phyloP scores from a whole-genome alignment of 352 stramenopile species.

The Phytopythium oedochilum region DNA sequence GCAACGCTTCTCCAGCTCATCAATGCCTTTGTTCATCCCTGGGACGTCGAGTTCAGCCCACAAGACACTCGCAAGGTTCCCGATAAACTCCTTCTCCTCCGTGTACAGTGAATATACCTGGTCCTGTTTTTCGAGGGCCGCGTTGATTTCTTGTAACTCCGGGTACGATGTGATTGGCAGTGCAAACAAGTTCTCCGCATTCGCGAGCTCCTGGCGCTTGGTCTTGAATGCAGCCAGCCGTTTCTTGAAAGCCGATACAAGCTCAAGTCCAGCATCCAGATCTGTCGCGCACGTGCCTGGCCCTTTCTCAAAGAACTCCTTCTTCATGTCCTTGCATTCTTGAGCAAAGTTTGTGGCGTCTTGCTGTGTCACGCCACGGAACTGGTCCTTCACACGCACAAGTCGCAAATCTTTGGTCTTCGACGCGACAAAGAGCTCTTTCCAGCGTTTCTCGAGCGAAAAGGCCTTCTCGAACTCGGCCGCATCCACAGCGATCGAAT shows the following conservation, averaged over 20 bases:
- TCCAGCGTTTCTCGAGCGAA: slow-evolving; percentile 82
- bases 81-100: slow-evolving; percentile 93
- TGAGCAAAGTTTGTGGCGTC: slow-evolving; percentile 86
- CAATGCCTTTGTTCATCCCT: slow-evolving; percentile 89
- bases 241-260: slow-evolving; percentile 85
- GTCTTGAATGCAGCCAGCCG: slow-evolving; percentile 72
- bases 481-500: slow-evolving; percentile 71
- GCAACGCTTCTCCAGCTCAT: slow-evolving; percentile 91
- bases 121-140: slow-evolving; percentile 86
- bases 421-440: slow-evolving; percentile 64
- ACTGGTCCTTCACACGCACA: slow-evolving; percentile 93
- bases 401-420: slow-evolving; percentile 94
- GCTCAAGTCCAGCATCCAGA: slow-evolving; percentile 87
- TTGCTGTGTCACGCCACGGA: slow-evolving; percentile 91
- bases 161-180: slow-evolving; percentile 90
- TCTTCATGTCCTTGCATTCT: slow-evolving; percentile 84
- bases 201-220: slow-evolving; percentile 85
- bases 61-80: slow-evolving; percentile 81
- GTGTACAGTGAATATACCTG: slow-evolving; percentile 91
- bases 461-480: slow-evolving; percentile 68
- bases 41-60: slow-evolving; percentile 93
- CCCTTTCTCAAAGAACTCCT: slow-evolving; percentile 82
- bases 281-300: slow-evolving; percentile 79
- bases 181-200: slow-evolving; percentile 93
- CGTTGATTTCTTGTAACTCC: slow-evolving; percentile 83